Evolutionary conservation across 306 rosid genomes (phyloP).

Genomic region (Potentilla sterilis): DNA sequence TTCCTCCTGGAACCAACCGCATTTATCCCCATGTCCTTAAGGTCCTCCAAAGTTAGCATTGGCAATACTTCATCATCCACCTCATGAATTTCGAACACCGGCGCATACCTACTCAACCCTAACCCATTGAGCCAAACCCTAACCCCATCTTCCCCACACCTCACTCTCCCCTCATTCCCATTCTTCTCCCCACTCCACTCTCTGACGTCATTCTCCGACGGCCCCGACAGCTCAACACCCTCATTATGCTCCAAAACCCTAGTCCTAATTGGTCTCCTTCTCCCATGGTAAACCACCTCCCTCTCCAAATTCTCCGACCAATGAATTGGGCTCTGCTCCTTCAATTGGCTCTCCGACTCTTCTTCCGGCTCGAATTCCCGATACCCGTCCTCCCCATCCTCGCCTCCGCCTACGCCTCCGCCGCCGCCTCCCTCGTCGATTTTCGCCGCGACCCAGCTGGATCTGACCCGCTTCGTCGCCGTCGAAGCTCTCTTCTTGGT

Average conservation of each 20-base stretch:
- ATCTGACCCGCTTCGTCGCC: conserved; percentile 69
- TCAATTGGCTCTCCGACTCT: conserved; percentile 70
- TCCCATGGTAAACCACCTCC: conserved; percentile 47
- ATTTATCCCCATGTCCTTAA: conserved; percentile 88
- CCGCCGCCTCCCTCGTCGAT: conserved; percentile 57
- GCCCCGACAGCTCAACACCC: conserved; percentile 74
- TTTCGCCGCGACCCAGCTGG: conserved; percentile 79
- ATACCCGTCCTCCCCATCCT: conserved; percentile 64
- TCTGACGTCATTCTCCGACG: conserved; percentile 74
- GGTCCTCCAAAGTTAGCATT: conserved; percentile 80
- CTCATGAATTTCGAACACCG: conserved; percentile 88
- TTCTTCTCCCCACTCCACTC: conserved; percentile 65
- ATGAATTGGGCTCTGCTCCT: conserved; percentile 65
- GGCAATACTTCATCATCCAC: conserved; percentile 96
- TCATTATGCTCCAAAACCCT: conserved; percentile 68
- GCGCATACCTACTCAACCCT: conserved; percentile 86
- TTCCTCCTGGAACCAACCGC: conserved; percentile 91
- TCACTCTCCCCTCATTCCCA: conserved; percentile 49
- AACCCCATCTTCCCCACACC: conserved; percentile 79
- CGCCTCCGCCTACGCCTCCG: conserved; percentile 57
- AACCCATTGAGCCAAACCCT: conserved; percentile 89
- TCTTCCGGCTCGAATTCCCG: conserved; percentile 77
- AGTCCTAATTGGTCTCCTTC: conserved; percentile 56
- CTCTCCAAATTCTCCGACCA: conserved; percentile 74
- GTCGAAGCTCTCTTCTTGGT: conserved; percentile 68